Percentiles rank a stretch among this genome's conserved stretches.
phyloP scores from a whole-genome alignment of 495 filamentous ascomycete species.

The Penicillium desertorum region DNA sequence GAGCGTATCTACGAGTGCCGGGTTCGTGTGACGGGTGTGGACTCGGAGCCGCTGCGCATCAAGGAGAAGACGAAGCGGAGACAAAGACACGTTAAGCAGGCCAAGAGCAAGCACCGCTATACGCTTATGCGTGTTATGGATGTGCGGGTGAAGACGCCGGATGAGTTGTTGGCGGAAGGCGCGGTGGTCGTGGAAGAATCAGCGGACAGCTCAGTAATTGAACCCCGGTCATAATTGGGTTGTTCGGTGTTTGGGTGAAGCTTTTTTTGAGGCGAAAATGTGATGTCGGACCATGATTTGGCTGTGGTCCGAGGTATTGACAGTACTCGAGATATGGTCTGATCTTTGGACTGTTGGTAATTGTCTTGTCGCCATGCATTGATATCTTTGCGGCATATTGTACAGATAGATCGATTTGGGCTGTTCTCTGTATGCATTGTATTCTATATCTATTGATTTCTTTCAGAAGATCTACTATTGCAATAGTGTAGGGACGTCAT shows the following conservation, averaged over 20 bases:
- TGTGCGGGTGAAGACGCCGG: conserved; percentile 64
- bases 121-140: conserved; percentile 85
- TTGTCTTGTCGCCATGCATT: conserved; percentile 22
- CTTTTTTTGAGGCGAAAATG: conserved; percentile 6
- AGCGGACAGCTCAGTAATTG: conserved; percentile 24
- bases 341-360: background rate
- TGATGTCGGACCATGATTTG: background rate
- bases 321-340: background rate
- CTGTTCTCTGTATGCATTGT: conserved; percentile 38
- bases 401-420: conserved; percentile 43
- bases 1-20: conserved; percentile 80
- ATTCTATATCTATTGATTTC: conserved; percentile 33
- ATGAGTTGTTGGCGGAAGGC: conserved; percentile 53
- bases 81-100: conserved; percentile 67
- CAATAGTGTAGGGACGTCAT: background rate
- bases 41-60: conserved; percentile 80
- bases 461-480: conserved; percentile 1
- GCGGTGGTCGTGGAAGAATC: conserved; percentile 40
- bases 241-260: conserved; percentile 8
- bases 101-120: conserved; percentile 82
- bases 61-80: conserved; percentile 94
- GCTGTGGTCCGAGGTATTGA: conserved; percentile 3
- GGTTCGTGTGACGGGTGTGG: conserved; percentile 80
- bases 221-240: conserved; percentile 28
- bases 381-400: conserved; percentile 30